phyloP scores from a whole-genome alignment of 176 grass and related monocot species.

The Rhynchospora pubera region DNA sequence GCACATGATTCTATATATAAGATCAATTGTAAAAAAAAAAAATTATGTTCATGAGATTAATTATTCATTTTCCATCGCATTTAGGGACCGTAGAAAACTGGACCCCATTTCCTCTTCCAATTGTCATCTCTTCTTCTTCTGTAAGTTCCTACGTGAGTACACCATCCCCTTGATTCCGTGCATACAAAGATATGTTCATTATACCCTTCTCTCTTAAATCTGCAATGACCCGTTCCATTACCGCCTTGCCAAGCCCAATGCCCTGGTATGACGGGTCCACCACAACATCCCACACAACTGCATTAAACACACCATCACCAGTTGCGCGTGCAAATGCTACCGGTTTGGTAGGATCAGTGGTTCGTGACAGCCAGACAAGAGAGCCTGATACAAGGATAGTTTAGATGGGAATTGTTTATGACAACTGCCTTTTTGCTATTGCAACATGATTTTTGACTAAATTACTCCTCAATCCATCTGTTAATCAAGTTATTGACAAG shows the following conservation, averaged over 20 bases:
- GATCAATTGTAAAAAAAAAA: background rate
- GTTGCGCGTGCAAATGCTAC: constrained; percentile 92
- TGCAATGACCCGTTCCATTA: constrained; percentile 72
- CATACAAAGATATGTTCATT: constrained; percentile 79
- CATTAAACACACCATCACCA: constrained; percentile 91
- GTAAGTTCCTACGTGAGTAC: constrained; percentile 52
- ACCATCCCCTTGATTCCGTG: constrained; percentile 84
- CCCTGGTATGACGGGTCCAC: constrained; percentile 78
- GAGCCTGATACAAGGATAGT: constrained; percentile 30
- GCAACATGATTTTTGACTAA: no score
- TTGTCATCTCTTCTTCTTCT: constrained; percentile 19
- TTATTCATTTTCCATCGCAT: background rate
- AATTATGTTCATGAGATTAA: background rate
- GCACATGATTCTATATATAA: background rate
- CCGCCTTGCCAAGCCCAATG: constrained; percentile 71
- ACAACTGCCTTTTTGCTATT: no score
- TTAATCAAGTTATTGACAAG: no score
- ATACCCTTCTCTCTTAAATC: constrained; percentile 54
- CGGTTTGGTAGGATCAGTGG: constrained; percentile 20
- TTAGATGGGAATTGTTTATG: no score
- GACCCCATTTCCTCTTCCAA: background rate
- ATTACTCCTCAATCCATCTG: no score
- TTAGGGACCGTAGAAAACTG: background rate
- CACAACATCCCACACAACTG: constrained; percentile 94
- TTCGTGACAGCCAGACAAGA: constrained; percentile 61